A percentile compares a stretch with the other conserved stretches of the same genome.
phyloP scores from a whole-genome alignment of 2,329 filamentous ascomycete genomes.

The Chlorencoelia australis region DNA sequence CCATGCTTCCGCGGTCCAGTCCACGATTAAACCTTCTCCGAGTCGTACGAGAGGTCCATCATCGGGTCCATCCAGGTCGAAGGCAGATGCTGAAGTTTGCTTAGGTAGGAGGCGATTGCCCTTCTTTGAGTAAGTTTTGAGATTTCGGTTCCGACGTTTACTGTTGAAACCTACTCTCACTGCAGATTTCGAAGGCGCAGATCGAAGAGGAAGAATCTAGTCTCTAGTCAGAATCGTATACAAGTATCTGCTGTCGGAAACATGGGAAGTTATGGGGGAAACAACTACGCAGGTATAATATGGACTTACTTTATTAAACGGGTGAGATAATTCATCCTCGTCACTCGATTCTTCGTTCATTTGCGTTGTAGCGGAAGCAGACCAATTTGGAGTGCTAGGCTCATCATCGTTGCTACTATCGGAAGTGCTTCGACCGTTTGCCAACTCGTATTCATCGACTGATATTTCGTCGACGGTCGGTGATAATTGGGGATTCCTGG shows the following conservation, averaged over 20 bases:
- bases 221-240: conserved; percentile 17
- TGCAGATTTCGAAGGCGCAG: conserved; percentile 16
- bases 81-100: conserved; percentile 8
- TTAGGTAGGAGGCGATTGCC: conserved; percentile 22
- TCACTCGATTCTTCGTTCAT: conserved; percentile 53
- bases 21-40: conserved; percentile 76
- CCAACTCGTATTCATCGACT: conserved; percentile 14
- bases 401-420: conserved; percentile 41
- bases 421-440: conserved; percentile 34
- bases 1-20: conserved; percentile 67
- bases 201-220: conserved; percentile 26
- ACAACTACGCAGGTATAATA: neutral
- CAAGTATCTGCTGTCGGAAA: neutral
- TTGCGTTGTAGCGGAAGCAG: conserved; percentile 32
- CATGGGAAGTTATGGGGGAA: neutral
- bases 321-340: conserved; percentile 29
- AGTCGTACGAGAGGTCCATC: conserved; percentile 62
- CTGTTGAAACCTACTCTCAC: conserved; percentile 24
- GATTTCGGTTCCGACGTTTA: conserved; percentile 20
- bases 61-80: conserved; percentile 26
- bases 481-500: conserved; percentile 31
- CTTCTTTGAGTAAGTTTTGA: conserved; percentile 31
- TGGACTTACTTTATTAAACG: conserved; percentile 2
- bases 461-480: conserved; percentile 11
- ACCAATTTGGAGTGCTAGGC: no score